Conservation (phyloP, 2,329 filamentous ascomycete genomes). For the Arthrobotrys entomopaga region DNA sequence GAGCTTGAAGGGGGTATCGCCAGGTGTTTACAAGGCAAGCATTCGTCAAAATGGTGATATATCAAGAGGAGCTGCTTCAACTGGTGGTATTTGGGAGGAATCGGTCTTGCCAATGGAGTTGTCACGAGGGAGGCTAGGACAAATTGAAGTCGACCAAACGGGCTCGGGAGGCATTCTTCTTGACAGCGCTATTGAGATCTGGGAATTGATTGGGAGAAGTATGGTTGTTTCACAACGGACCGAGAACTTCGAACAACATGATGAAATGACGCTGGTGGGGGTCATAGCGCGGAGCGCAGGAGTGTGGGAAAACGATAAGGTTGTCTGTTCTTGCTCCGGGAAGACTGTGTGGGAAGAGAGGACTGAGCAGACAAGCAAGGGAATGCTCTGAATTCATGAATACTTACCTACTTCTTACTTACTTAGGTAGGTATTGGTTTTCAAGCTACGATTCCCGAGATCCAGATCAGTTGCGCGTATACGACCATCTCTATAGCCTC, state of each 20-base stretch:
- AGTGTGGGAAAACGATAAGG: constrained; percentile 99
- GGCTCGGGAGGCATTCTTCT: constrained; percentile 83
- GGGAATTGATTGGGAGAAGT: constrained; percentile 94
- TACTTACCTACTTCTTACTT: background rate
- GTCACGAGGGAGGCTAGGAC: constrained; percentile 75
- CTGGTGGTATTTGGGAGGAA: constrained; percentile 81
- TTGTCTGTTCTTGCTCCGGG: constrained; percentile 94
- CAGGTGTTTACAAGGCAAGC: constrained; percentile 83
- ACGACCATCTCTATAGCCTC: too few relatives aligned
- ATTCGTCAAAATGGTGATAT: constrained; percentile 89
- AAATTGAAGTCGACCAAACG: constrained; percentile 77
- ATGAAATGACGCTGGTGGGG: constrained; percentile 82
- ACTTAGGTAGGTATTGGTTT: too few relatives aligned
- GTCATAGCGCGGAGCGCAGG: constrained; percentile 95
- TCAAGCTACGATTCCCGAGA: background rate
- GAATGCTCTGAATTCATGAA: constrained; percentile 80
- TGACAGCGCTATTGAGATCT: constrained; percentile 84
- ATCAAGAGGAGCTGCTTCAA: constrained; percentile 80
- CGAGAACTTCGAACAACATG: constrained; percentile 65
- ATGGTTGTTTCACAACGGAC: constrained; percentile 81
- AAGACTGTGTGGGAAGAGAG: constrained; percentile 99
- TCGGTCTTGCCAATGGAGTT: constrained; percentile 68
- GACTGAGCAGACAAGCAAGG: constrained; percentile 85
- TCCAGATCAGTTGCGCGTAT: background rate
- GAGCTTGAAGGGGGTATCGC: constrained; percentile 81